Base-by-base conservation (phyloP, 2,329 filamentous ascomycete genomes). In the Cordyceps fumosorosea region DNA sequence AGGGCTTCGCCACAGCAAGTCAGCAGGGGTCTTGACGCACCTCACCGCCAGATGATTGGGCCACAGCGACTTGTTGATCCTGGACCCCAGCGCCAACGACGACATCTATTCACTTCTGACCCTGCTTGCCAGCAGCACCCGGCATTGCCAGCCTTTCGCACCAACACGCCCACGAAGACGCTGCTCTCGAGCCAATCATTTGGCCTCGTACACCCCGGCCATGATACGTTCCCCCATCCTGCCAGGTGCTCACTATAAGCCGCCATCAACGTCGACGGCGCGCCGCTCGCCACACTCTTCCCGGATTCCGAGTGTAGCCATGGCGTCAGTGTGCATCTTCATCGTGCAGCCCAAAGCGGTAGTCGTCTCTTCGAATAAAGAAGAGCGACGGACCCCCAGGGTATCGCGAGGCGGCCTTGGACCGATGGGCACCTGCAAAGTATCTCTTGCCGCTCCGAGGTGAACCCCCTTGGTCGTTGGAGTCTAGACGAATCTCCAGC, bases 261-360 rank as follows among this genome's bases (percentile, higher is more conserved):
- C 52, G 12, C 34, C 52, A 34, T 50, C 42, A 56, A 37, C 22
- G 59, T 56, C 52, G 45, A 56, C 34, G 51, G 59, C 51, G 51
- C 44, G 48, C 42, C 26, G 42, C 26, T 55, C 26, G 44, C 59
- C 59, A 50, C 44, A 44, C 59, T 29, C 16, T 56, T 42, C 29
- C 52, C 34, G 7, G 20, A 26, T 24, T 45, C 58, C 20, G 44
- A 20, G 24, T 48, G 29, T 66, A 57, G 63, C 52, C 56, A 71
- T 71, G 69, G 67, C 69, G 69, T 71, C 69, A 71, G 63, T 53
- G 37, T 54, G 42, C 63, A 58, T 62, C 63, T 47, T n/a, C 8
- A 8, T n/a, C 55, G 62, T 40, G 56, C 53, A 40, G 60, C 50
- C 34, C 64, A 65, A 63, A 37, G 11, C 14, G 26, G 44, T 48